Base-by-base conservation (phyloP, 257 asterid species). In the Avicennia marina region DNA sequence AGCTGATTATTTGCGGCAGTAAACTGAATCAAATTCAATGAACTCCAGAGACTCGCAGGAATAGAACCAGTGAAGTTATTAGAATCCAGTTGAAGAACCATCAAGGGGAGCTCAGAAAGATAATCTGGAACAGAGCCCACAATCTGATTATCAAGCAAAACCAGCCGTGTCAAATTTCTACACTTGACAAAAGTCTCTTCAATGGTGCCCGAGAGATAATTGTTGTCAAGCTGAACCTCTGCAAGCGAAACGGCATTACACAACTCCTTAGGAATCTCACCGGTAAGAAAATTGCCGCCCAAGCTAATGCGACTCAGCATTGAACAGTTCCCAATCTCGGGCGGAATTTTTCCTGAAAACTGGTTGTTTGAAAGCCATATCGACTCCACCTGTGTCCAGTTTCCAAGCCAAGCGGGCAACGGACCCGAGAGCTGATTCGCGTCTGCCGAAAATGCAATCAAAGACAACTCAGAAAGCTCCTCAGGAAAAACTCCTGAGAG, bases 241-340 rank as follows among this genome's bases (percentile, higher is more conserved):
- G 65, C 2, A 8, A 90, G 81, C 7, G 73, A 63, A 11, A 46
- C 75, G 1, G 98, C 95, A 62, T 78, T 80, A 36, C 98, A 90
- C 10, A 90, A 47, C 56, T 84, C 94, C 21, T 60, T 66, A 0
- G 96, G 98, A 54, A 90, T 84, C 71, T 70, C 60, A 36, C 96
- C 95, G 1, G 56, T 62, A 10, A 90, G 77, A 66, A 80, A 26
- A 42, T 87, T 90, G 56, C 76, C 68, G 34, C 85, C 81, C 60
- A 90, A 78, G 56, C 85, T 75, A 18, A 90, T 61, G 52, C 72
- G 94, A 59, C 21, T 78, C 48, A 90, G 69, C 78, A 62, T 7
- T 1, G 98, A 78, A 75, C 95, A 84, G 39, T 84, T 90, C 16
- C 98, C 98, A 49, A 87, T 75, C 64, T 84, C 89, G 0, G 83